Percentiles rank a stretch among this genome's conserved stretches.
phyloP scores from a whole-genome alignment of 192 early-diverging fungal species.

The Coemansia sp. region DNA sequence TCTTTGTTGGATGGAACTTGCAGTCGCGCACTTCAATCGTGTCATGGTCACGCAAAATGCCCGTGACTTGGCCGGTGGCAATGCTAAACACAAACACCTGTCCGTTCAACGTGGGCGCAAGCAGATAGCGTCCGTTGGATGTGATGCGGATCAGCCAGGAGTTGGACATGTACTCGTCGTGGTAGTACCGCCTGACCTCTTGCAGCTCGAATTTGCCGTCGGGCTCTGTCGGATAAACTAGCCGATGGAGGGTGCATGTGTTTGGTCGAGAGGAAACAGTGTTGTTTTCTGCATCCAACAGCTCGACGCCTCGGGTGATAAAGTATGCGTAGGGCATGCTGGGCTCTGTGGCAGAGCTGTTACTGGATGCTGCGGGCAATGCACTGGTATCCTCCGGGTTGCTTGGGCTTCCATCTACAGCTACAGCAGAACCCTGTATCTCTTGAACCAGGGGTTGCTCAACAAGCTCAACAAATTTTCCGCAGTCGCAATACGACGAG shows the following conservation, averaged over 20 bases:
- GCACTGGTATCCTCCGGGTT: neutral
- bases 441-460: constrained; percentile 57
- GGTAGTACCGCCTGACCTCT: constrained; percentile 73
- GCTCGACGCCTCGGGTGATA: constrained; percentile 86
- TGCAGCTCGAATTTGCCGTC: constrained; percentile 75
- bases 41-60: constrained; percentile 84
- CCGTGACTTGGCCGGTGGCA: constrained; percentile 72
- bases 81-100: constrained; percentile 85
- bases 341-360: constrained; percentile 10
- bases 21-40: constrained; percentile 94
- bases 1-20: constrained; percentile 80
- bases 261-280: constrained; percentile 77
- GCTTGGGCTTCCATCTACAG: constrained; percentile 2
- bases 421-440: constrained; percentile 14
- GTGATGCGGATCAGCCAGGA: constrained; percentile 94
- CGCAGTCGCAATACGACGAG: constrained; percentile 95
- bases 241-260: constrained; percentile 81
- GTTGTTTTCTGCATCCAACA: constrained; percentile 80
- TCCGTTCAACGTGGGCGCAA: constrained; percentile 88
- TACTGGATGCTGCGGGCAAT: neutral
- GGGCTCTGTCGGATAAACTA: constrained; percentile 75
- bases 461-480: constrained; percentile 78
- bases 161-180: constrained; percentile 86
- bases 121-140: constrained; percentile 84
- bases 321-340: constrained; percentile 71